Evolutionary conservation across 768 basidiomycete genomes (phyloP), one percentile per base, ranked within the genome.

Genomic region (Pilatotrama ljubarskyi): DNA sequence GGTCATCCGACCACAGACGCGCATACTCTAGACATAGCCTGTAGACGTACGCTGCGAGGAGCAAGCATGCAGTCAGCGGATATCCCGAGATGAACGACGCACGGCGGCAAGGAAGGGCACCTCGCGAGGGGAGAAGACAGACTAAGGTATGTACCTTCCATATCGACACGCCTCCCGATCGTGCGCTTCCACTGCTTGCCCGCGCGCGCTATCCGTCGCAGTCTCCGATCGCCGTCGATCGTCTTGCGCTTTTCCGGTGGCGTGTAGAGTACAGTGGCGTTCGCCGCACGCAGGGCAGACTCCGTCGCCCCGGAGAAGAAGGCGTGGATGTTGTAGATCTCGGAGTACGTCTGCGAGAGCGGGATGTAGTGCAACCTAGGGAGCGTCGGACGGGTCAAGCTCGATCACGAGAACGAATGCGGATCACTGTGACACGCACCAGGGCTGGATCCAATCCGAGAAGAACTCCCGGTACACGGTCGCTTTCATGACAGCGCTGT

Each of bases 311-410:
- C 95, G 0, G 92, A 93, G 78, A 98, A 98, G 79, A 88, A 99
- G 2, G 93, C 83, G 68, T 91, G 85, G 55, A 98, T 83, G 70
- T 98, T 95, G 77, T 98, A 97, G 51, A 99, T 86, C 74, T 99
- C 96, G 44, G 81, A 75, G 74, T 98, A 98, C 3, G 86, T 81
- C 40, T 88, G 80, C 0, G 94, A 94, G 35, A 99, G 75, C 0
- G 96, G 96, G 64, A 99, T 95, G 70, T 84, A 99, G 75, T 99
- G 96, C 24, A 98, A 80, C 95, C 93, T 93, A 59, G 5, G 37
- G 44, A 44, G 26, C 8, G 58, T 56, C 53, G 29, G 24, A 24
- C 29, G 20, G n/a, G 53, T 37, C 41, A 38, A 20, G 9, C 15
- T 18, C 25, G 29, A 50, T 20, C 25, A 40, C 42, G 25, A 20